Conservation (phyloP, 2,329 filamentous ascomycete genomes). For the Aspergillus ibericus region DNA sequence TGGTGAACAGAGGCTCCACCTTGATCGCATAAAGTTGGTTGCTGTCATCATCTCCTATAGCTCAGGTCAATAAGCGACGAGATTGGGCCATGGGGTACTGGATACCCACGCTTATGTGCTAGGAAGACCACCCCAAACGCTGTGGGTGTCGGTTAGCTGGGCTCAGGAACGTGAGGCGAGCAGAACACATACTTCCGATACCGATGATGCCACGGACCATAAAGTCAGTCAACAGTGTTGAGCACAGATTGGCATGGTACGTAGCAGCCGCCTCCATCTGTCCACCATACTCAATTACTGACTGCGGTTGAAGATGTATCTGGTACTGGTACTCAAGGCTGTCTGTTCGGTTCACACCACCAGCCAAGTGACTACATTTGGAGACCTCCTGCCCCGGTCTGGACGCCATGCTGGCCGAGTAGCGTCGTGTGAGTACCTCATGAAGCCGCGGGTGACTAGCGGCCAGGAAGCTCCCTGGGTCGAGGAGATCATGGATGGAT, state of each 20-base stretch:
- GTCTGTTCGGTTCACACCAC: background rate
- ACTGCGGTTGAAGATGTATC: background rate
- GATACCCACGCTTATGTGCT: background rate
- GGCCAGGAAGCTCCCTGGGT: background rate
- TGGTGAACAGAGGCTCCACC: background rate
- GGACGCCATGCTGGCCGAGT: background rate
- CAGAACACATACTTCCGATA: background rate
- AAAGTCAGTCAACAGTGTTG: background rate
- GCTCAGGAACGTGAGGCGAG: background rate
- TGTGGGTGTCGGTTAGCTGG: background rate
- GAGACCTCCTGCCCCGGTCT: background rate
- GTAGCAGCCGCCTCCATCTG: background rate
- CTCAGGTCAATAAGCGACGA: background rate
- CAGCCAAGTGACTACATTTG: background rate
- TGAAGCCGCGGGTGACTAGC: background rate
- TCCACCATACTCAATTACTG: no score
- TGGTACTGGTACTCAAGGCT: background rate
- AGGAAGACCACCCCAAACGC: slow-evolving; percentile 1
- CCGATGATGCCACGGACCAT: background rate
- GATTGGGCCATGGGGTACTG: background rate
- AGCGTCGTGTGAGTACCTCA: background rate
- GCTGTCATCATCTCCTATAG: background rate
- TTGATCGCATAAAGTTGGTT: background rate
- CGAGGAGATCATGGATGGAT: background rate
- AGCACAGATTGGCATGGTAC: background rate